Evolutionary conservation across 108 stramenopile genomes (phyloP), one percentile per base, ranked within the genome.

Genomic region (Skeletonema potamos): DNA sequence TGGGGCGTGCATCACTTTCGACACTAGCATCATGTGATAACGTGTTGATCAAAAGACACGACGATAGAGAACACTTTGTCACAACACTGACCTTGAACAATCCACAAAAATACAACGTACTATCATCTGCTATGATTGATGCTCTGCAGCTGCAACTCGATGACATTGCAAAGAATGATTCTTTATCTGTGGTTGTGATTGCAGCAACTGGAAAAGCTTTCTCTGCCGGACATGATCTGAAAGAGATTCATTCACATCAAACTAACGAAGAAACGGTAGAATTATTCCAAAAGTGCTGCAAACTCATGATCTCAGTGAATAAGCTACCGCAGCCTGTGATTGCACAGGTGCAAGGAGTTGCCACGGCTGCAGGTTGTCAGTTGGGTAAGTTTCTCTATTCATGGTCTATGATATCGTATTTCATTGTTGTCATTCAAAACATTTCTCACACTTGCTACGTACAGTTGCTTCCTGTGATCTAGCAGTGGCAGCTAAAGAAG

Each of bases 361-460:
- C 89, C 27, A 91, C 88, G 27, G 89, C 88, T 13, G 92, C 92
- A 18, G 92, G 89, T 27, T 93, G 89, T 58, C 92, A 93, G 72
- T 76, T 91, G 9, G 34, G 34, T 34, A 6, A 34, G 34, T 34
- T 7, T 34, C 4, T 34, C 34, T 34, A 34, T 34, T 34, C 34
- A 34, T 4, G 4, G 34, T 34, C 6, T 7, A 34, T 34, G 4
- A 6, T 4, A 34, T 34, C 4, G 7, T 34, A 34, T 4, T 4
- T 34, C 34, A 34, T 7, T 34, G 4, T 34, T 34, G n/a, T n/a
- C 34, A 34, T 34, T 34, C 34, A 34, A 34, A 4, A 6, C 7
- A 4, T 34, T 34, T 34, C 34, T 34, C 34, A 34, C 7, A 7
- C 4, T 6, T 7, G 7, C 7, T 6, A 6, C 7, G 34, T 7